Evolutionary conservation across 2,329 filamentous ascomycete species (phyloP).

Genomic region (Penicillium aurantiogriseum): DNA sequence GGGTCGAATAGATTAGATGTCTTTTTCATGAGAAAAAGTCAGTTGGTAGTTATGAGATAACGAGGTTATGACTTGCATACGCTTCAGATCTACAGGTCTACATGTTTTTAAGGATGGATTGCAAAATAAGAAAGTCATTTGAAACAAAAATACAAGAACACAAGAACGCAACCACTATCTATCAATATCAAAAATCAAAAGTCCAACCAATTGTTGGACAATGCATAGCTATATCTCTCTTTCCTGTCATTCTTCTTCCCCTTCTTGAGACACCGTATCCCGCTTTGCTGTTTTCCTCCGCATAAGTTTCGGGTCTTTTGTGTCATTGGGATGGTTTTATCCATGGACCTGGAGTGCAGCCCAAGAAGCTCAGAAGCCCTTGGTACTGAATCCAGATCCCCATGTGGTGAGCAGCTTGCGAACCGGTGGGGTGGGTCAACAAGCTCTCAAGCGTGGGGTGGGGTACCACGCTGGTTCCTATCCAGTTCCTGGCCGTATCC

Average conservation of each 20-base stretch:
- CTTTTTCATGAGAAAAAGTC: not conserved
- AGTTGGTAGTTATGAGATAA: slow-evolving; percentile 2
- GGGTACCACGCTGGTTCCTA: slow-evolving; percentile 5
- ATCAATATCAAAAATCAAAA: slow-evolving; percentile 1
- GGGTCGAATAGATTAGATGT: slow-evolving; percentile 1
- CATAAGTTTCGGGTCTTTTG: slow-evolving; percentile 5
- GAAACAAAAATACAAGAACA: not conserved
- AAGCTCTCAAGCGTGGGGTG: not conserved
- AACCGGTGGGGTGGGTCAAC: not conserved
- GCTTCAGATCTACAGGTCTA: not conserved
- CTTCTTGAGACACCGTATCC: slow-evolving; percentile 4
- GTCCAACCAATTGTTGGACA: slow-evolving; percentile 3
- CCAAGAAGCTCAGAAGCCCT: not conserved
- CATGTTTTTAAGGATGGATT: not conserved
- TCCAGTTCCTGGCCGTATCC: slow-evolving; percentile 8
- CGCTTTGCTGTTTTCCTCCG: slow-evolving; percentile 3
- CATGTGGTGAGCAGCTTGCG: not conserved
- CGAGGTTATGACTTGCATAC: slow-evolving; percentile 6
- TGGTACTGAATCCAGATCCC: not conserved
- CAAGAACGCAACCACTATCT: not conserved
- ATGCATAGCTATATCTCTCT: not conserved
- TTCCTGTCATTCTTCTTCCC: slow-evolving; percentile 8
- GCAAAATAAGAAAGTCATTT: not conserved
- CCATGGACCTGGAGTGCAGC: not conserved
- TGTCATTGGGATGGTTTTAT: slow-evolving; percentile 1